Evolutionary conservation across 2,329 filamentous ascomycete species (phyloP).

Genomic region (Zymoseptoria passerinii): DNA sequence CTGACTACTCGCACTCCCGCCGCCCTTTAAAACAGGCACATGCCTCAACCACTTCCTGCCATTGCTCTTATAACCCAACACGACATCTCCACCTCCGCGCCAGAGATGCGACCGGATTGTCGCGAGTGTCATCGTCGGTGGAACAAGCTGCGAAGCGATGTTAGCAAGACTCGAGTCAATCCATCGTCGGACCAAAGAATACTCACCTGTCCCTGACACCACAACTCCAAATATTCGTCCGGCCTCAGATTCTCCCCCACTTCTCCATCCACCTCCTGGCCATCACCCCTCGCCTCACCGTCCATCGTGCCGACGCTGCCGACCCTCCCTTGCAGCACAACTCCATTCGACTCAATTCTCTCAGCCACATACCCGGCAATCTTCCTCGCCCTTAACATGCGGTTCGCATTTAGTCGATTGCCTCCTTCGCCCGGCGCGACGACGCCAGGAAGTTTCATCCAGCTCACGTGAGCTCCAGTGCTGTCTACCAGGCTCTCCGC

Average conservation of each 20-base stretch:
- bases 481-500: not conserved
- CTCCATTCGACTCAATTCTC: constrained; percentile 62
- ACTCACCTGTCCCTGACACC: constrained; percentile 83
- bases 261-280: constrained; percentile 6
- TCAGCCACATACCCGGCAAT: constrained; percentile 88
- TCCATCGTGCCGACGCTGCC: not conserved
- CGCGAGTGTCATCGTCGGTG: constrained; percentile 82
- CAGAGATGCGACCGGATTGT: constrained; percentile 87
- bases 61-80: constrained; percentile 85
- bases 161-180: constrained; percentile 31
- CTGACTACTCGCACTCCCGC: not conserved
- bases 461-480: not conserved
- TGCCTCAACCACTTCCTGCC: constrained; percentile 53
- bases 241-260: constrained; percentile 57
- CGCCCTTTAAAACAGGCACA: not conserved
- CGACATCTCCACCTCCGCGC: constrained; percentile 88
- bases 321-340: not conserved
- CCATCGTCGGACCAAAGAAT: constrained; percentile 11
- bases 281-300: constrained; percentile 32
- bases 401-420: constrained; percentile 87
- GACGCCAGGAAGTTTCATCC: constrained; percentile 55
- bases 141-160: constrained; percentile 45
- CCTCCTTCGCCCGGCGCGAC: constrained; percentile 60
- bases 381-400: constrained; percentile 93
- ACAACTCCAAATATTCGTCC: constrained; percentile 90